Conservation (phyloP, 2,329 filamentous ascomycete species). For the Macrophomina phaseolina region DNA sequence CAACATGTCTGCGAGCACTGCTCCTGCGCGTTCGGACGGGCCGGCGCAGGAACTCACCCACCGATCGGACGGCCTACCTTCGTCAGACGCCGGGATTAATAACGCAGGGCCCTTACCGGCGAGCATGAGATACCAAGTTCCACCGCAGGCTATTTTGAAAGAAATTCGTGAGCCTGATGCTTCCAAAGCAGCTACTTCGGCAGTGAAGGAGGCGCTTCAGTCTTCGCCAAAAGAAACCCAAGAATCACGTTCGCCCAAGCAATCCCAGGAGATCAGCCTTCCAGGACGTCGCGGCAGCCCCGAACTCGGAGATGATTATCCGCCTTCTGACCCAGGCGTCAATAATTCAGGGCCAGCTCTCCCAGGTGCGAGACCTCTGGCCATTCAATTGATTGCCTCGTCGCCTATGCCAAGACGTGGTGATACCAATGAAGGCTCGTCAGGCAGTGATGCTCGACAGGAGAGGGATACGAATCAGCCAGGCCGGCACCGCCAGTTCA, state of each 20-base stretch:
- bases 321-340: neutral
- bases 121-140: conserved; percentile 7
- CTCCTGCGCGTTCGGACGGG: neutral
- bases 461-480: too few species aligned
- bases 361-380: neutral
- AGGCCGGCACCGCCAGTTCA: too few species aligned
- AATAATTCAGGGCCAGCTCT: neutral
- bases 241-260: neutral
- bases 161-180: too few species aligned
- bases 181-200: too few species aligned
- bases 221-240: too few species aligned
- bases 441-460: neutral
- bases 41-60: neutral
- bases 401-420: neutral
- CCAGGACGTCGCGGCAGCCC: neutral
- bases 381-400: neutral
- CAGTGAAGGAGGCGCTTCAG: neutral
- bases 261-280: neutral
- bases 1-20: neutral
- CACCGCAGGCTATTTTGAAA: neutral
- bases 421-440: neutral
- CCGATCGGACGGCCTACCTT: neutral
- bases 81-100: conserved; percentile 17
- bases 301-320: neutral
- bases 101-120: conserved; percentile 11